Base-by-base conservation (phyloP, 139 green algal genomes). In the Chlamydomonas sp. region DNA sequence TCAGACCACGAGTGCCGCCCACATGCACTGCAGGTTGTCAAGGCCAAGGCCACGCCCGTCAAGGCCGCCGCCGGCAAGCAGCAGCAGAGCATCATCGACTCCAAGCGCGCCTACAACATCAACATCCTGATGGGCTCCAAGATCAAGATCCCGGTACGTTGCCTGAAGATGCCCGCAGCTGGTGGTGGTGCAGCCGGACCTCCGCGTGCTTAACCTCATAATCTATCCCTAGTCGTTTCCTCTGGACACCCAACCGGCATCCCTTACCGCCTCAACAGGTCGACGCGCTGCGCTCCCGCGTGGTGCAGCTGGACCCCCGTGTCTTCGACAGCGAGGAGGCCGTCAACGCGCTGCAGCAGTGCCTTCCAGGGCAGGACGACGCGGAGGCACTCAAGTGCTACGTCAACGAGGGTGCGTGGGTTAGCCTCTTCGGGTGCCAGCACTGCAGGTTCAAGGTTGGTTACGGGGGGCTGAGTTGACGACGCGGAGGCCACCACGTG, bases 71-170 rank as follows among this genome's bases (percentile, higher is more conserved):
- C 16, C 17, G 64, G 62, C 49, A 90, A 88, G 77, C 69, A 84
- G 59, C 49, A 72, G 61, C 76, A 63, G 78, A 86, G 72, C 67
- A n/a, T 93, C 61, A 90, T 93, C n/a, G 90, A 93, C 77, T 61
- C n/a, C 75, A 93, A 93, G 90, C 80, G 85, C 10, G 80, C 84
- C 31, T 89, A 93, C 84, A 93, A 93, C 88, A 89, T 93, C 80
- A 81, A 68, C 85, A 93, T 93, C 67, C 88, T 93, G 69, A 89
- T 93, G 84, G 80, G 85, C 16, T 72, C 67, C 71, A 90, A 90
- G 81, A 88, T 90, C 80, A 91, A 93, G 84, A 91, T 93, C 71
- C 79, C 84, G 14, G 80, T 87, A 31, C 5, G 78, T 60, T 59
- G 16, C 67, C 67, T 49, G 31, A 49, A 49, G 31, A 49, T 49